Evolutionary conservation across 108 stramenopile species (phyloP), one percentile per base, ranked within the genome.

Genomic region (Seminavis robusta): DNA sequence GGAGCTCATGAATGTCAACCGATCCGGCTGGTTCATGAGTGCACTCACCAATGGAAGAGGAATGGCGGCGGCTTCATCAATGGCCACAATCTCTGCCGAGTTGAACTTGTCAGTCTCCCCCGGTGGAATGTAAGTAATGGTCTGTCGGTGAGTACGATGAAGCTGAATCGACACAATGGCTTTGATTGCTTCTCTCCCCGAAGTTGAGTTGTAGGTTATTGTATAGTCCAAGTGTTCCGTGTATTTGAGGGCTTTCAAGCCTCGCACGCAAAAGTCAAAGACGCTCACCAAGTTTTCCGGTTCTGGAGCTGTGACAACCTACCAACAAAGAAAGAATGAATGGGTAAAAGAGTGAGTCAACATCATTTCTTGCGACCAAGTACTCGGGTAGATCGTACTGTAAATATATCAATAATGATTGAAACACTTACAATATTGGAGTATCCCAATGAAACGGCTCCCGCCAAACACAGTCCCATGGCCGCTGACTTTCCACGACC

Each of bases 31-130:
- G 1, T 73, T 69, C 73, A 99, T 80, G 33, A 99, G 66, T 31
- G 56, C 65, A 17, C 92, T 63, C 20, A 99, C 95, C 34, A 96
- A 51, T 0, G 99, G 99, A 30, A 99, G 81, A 15, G 99, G 99
- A 51, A 99, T 98, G 9, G 99, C 99, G 31, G 99, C 99, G 9
- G 99, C 99, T 74, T 99, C 99, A 62, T 99, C 99, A 49, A 99
- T 76, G 1, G 95, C 97, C 8, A 99, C 85, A 49, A 98, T 81
- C 61, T 99, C 99, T 1, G 96, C 93, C 19, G 94, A 93, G 11
- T 85, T 73, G 56, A 99, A 91, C 60, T 92, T 90, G 53, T 91
- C 92, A 37, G 83, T 71, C 32, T 95, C 94, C 38, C 66, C 57
- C 0, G 96, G 86, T 55, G 79, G 55, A 41, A 96, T 81, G 74